A percentile compares a stretch with the other conserved stretches of the same genome.
phyloP scores from a whole-genome alignment of 208 protist species.

The Trypanosoma grayi region DNA sequence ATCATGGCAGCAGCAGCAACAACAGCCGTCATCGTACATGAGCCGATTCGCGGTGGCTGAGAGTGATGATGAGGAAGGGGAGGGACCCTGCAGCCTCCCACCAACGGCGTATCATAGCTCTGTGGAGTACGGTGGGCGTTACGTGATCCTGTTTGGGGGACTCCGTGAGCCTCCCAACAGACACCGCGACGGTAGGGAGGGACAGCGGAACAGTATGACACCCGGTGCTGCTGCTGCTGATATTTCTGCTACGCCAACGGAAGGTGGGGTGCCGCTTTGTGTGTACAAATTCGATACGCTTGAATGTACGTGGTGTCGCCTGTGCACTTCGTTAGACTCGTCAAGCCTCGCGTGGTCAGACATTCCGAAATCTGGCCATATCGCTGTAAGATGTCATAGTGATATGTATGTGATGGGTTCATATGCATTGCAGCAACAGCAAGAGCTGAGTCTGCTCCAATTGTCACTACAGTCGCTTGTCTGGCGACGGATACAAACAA shows the following conservation, averaged over 20 bases:
- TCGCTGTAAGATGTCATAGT: slow-evolving; percentile 12
- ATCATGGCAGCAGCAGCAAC: not conserved
- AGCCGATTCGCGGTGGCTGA: too few species aligned
- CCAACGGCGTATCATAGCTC: slow-evolving; percentile 32
- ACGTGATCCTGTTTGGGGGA: slow-evolving; percentile 63
- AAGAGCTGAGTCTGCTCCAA: slow-evolving; percentile 4
- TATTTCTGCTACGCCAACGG: not conserved
- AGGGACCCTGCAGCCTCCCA: not conserved
- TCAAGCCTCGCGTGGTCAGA: not conserved
- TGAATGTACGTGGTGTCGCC: not conserved
- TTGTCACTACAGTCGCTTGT: slow-evolving; percentile 13
- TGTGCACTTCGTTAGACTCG: slow-evolving; percentile 3
- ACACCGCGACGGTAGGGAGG: not conserved
- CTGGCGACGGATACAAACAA: slow-evolving; percentile 21
- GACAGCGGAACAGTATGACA: not conserved
- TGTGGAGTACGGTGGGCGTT: slow-evolving; percentile 36
- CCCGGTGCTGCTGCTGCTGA: too few species aligned
- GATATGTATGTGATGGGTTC: slow-evolving; percentile 28
- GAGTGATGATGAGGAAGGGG: not conserved
- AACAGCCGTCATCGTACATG: too few species aligned
- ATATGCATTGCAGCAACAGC: slow-evolving; percentile 4
- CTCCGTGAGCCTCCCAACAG: not conserved
- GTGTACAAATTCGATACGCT: slow-evolving; percentile 24
- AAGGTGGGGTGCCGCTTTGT: not conserved
- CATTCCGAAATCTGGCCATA: slow-evolving; percentile 22